Conservation (phyloP, 768 basidiomycete species). For the Boletus rubescentipes region DNA sequence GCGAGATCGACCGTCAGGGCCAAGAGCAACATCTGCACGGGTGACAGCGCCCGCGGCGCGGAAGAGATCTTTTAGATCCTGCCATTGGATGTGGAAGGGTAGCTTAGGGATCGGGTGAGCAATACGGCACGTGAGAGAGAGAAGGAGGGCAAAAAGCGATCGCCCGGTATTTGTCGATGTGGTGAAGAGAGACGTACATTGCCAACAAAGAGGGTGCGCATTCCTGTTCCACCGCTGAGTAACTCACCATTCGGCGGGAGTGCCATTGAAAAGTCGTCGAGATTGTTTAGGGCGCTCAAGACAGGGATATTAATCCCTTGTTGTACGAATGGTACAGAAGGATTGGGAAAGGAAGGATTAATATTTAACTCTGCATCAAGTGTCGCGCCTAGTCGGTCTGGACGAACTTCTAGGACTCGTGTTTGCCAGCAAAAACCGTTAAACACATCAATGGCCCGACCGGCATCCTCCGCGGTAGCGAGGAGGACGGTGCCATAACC, state of each 20-base stretch:
- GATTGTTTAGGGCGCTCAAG: constrained; percentile 11
- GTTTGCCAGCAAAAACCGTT: constrained; percentile 98
- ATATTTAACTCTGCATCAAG: constrained; percentile 24
- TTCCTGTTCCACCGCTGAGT: constrained; percentile 29
- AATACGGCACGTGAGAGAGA: constrained; percentile 6
- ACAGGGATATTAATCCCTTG: constrained; percentile 16
- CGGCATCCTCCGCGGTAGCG: constrained; percentile 92
- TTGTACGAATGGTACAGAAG: constrained; percentile 21
- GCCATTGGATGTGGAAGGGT: constrained; percentile 95
- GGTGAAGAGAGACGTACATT: constrained; percentile 58
- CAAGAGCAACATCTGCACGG: constrained; percentile 88
- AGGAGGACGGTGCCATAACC: constrained; percentile 95
- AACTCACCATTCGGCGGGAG: constrained; percentile 22
- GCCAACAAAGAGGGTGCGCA: constrained; percentile 79
- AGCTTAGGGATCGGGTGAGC: constrained; percentile 49
- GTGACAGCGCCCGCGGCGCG: constrained; percentile 87
- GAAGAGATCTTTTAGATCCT: constrained; percentile 96
- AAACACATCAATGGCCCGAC: constrained; percentile 92
- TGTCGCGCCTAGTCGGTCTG: constrained; percentile 62
- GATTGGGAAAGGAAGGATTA: constrained; percentile 10
- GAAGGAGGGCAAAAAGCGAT: not conserved
- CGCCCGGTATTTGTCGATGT: constrained; percentile 2
- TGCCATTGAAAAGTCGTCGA: constrained; percentile 18
- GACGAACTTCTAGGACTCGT: constrained; percentile 85
- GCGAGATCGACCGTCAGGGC: constrained; percentile 82